These are phyloP conservation scores for Echium plantagineum DNA, from an alignment of 257 asterid genomes.

Conservation along the genomic window DNA sequence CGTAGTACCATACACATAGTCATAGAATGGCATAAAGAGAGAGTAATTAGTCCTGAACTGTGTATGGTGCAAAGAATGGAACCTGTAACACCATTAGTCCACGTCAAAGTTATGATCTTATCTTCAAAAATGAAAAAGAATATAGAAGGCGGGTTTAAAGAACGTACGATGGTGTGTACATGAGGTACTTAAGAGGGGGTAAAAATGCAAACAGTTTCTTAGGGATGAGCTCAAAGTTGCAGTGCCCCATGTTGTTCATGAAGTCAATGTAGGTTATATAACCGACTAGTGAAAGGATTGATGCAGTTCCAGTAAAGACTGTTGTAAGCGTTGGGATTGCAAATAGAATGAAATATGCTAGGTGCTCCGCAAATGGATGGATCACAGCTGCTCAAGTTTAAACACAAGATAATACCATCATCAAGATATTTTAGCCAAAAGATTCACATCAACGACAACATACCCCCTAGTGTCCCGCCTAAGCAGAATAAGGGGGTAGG, in stretches of 20 bases:
- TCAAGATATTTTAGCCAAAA: too few species aligned
- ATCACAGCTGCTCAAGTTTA: conserved; percentile 20
- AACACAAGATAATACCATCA: too few species aligned
- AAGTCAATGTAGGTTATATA: conserved; percentile 21
- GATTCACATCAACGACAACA: too few species aligned
- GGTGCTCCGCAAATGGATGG: conserved; percentile 28
- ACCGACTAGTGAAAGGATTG: conserved; percentile 3
- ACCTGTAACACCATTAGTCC: conserved; percentile 10
- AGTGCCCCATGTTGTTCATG: conserved; percentile 28
- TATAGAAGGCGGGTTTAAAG: not conserved
- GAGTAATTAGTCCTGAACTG: conserved; percentile 30
- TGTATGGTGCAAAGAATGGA: conserved; percentile 30
- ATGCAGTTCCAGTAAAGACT: conserved; percentile 11
- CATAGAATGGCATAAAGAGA: conserved; percentile 33
- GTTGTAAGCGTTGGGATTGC: conserved; percentile 16
- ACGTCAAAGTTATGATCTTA: not conserved
- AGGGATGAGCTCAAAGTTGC: conserved; percentile 26
- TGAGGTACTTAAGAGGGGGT: conserved; percentile 23
- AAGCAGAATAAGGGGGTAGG: too few species aligned
- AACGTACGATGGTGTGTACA: conserved; percentile 30
- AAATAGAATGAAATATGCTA: conserved; percentile 18
- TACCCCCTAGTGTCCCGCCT: too few species aligned
- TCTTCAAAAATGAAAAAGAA: not conserved
- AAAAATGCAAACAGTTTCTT: conserved; percentile 11
- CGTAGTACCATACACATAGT: conserved; percentile 23